Conservation (phyloP, 2,329 filamentous ascomycete species). For the Rhinocladiella similis region DNA sequence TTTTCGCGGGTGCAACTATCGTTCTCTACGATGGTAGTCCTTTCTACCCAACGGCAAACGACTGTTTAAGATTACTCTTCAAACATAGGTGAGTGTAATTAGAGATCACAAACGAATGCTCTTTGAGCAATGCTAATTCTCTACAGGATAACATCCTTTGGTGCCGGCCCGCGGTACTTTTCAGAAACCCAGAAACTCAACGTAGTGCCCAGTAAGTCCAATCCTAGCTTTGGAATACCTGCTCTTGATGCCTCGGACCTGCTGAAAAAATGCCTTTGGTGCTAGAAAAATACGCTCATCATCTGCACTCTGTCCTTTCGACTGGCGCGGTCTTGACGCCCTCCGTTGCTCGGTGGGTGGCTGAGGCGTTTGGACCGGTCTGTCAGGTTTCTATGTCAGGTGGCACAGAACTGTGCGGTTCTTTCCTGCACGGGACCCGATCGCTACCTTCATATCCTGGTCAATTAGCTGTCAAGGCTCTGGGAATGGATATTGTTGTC, state of each 20-base stretch:
- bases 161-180: slow-evolving; percentile 74
- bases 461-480: slow-evolving; percentile 54
- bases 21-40: slow-evolving; percentile 81
- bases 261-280: no score
- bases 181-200: slow-evolving; percentile 67
- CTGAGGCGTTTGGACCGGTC: slow-evolving; percentile 11
- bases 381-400: slow-evolving; percentile 30
- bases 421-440: slow-evolving; percentile 57
- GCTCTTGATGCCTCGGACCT: no score
- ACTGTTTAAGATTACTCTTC: slow-evolving; percentile 39
- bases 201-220: slow-evolving; percentile 52
- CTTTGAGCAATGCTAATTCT: slow-evolving; percentile 36
- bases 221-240: no score
- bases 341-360: slow-evolving; percentile 7
- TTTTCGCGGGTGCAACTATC: slow-evolving; percentile 60
- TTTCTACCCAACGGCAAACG: slow-evolving; percentile 58
- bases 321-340: slow-evolving; percentile 16
- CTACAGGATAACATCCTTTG: slow-evolving; percentile 64
- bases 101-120: not conserved
- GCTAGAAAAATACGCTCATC: no score
- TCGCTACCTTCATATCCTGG: slow-evolving; percentile 65
- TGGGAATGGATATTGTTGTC: slow-evolving; percentile 43
- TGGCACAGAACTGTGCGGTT: slow-evolving; percentile 34
- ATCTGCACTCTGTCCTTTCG: slow-evolving; percentile 1
- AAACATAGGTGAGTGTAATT: not conserved